Base-by-base conservation (phyloP, 2,329 filamentous ascomycete genomes). In the Orbilia brochopaga region DNA sequence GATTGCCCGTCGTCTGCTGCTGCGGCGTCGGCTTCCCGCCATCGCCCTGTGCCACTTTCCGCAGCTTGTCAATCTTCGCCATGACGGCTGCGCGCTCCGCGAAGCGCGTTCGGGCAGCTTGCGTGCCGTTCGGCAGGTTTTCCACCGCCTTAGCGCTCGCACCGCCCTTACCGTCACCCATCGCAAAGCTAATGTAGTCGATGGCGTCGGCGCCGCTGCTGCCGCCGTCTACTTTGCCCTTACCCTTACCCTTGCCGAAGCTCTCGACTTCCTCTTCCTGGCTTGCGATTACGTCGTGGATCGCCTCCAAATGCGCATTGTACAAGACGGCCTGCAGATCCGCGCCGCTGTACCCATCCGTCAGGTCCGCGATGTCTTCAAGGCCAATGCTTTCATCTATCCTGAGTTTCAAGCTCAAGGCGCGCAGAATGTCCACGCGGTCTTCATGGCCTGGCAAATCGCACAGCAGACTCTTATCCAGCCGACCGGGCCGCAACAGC, bases 281-380 rank as follows among this genome's bases (percentile, higher is more conserved):
- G 76, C 88, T 86, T 60, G 87, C 88, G 0, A 99, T 85, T 1
- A 95, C 87, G 75, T 97, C 92, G 78, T 99, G 94, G 74, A 99
- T 97, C 27, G 94, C 94, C 81, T 97, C 93, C 4, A 99, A 85
- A 79, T 99, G 94, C 0, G 94, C 92, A 75, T 99, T 99, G 77
- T 96, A 97, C 48, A 97, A 88, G 5, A 99, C 85, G 0, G 93
- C 94, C 79, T 99, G 94, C 2, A 99, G 83, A 80, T 99, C 94
- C 0, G 94, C 94, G 11, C 94, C 94, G 0, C 91, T 94, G 79
- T 95, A 97, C 8, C 94, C 94, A 69, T 94, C 89, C 0, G 93
- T 97, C 15, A 86, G 83, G 15, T 82, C 83, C 0, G 92, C 93
- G 23, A 99, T 86, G 73, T 92, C 90, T n/a, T 81, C 81, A 30